A percentile compares a stretch with the other conserved stretches of the same genome.
Evolutionary conservation across 495 filamentous ascomycete genomes (phyloP).

Genomic region (Trichocladium uniseriatum): DNA sequence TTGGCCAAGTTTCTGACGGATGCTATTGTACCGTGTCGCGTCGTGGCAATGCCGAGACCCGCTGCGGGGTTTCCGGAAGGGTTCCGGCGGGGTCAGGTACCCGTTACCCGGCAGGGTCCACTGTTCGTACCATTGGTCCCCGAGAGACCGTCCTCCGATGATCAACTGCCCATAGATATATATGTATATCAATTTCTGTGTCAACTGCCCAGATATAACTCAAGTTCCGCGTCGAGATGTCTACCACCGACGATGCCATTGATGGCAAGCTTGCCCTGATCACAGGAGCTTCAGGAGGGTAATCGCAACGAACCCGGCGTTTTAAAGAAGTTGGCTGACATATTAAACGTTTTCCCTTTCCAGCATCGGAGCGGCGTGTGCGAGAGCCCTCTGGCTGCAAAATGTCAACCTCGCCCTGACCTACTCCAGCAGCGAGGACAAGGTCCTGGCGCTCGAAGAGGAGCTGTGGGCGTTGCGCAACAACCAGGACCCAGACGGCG

Average conservation of each 20-base stretch:
- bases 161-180: too few species aligned
- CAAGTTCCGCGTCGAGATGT: too few species aligned
- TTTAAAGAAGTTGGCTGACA: too few species aligned
- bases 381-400: constrained; percentile 44
- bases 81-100: constrained; percentile 6
- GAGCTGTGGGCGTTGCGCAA: constrained; percentile 22
- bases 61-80: background rate
- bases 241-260: constrained; percentile 41
- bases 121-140: background rate
- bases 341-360: background rate
- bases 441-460: constrained; percentile 37
- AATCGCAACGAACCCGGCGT: constrained; percentile 11
- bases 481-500: background rate
- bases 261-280: constrained; percentile 52
- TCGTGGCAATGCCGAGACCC: background rate
- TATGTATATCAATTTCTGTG: too few species aligned
- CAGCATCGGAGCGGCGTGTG: constrained; percentile 54
- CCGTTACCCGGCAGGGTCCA: background rate
- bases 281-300: constrained; percentile 60
- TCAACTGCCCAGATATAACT: too few species aligned
- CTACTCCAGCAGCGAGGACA: constrained; percentile 44
- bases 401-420: constrained; percentile 53
- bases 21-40: too few species aligned
- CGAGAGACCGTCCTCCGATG: too few species aligned
- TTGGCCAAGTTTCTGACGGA: too few species aligned